Evolutionary conservation across 306 rosid genomes (phyloP).

Genomic region (Cicer pinnatifidum): DNA sequence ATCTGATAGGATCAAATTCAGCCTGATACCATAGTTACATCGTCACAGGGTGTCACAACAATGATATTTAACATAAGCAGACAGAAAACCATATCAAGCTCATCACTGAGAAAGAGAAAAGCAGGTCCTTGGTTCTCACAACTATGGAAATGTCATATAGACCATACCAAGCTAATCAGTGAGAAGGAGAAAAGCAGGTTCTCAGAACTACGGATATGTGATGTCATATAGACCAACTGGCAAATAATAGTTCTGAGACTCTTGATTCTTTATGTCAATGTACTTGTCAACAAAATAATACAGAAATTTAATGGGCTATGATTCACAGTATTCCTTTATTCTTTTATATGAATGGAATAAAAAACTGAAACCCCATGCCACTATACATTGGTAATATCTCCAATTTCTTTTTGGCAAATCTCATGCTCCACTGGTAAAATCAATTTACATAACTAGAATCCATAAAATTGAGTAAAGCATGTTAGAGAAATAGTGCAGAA

Average conservation of each 20-base stretch:
- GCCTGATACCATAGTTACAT: conserved; percentile 64
- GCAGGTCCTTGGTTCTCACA: conserved; percentile 33
- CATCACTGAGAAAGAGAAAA: conserved; percentile 24
- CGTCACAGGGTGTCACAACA: conserved; percentile 41
- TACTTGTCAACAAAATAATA: conserved; percentile 22
- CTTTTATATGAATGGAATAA: conserved; percentile 6
- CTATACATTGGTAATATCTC: conserved; percentile 5
- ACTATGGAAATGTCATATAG: not conserved
- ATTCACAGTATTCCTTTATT: not conserved
- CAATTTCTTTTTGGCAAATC: not conserved
- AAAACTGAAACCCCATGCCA: conserved; percentile 24
- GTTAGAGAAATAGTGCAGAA: conserved; percentile 20
- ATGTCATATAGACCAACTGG: conserved; percentile 16
- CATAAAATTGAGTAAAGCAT: conserved; percentile 11
- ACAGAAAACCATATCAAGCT: conserved; percentile 33
- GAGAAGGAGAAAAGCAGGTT: conserved; percentile 32
- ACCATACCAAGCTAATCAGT: conserved; percentile 15
- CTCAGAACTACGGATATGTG: not conserved
- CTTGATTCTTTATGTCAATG: not conserved
- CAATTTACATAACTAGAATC: conserved; percentile 17
- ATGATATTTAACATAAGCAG: conserved; percentile 13
- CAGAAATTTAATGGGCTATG: conserved; percentile 5
- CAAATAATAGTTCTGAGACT: conserved; percentile 21
- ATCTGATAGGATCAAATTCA: conserved; percentile 97
- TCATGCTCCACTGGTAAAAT: conserved; percentile 1